phyloP scores from a whole-genome alignment of 306 rosid genomes.

The Malus sylvestris region DNA sequence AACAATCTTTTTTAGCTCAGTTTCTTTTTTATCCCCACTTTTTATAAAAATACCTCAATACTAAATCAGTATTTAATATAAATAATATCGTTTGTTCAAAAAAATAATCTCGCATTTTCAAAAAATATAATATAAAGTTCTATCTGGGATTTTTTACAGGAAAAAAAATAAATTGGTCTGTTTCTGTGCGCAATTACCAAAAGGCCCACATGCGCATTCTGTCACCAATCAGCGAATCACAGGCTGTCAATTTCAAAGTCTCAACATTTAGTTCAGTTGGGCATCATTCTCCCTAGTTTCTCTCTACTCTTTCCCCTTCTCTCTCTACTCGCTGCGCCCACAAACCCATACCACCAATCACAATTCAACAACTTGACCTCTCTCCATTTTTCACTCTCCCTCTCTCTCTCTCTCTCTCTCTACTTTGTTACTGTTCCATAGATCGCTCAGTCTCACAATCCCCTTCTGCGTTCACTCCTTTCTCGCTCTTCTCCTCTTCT shows the following conservation, averaged over 20 bases:
- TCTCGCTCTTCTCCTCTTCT: conserved; percentile 13
- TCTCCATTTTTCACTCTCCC: conserved; percentile 16
- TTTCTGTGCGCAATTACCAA: neutral
- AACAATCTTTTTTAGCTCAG: too few species aligned
- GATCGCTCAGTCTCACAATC: conserved; percentile 37
- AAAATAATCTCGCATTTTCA: too few species aligned
- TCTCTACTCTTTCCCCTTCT: neutral
- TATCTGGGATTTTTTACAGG: neutral
- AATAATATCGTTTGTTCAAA: too few species aligned
- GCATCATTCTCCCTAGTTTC: conserved; percentile 4
- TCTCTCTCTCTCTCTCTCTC: conserved; percentile 1
- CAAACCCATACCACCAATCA: conserved; percentile 58
- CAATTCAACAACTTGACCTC: conserved; percentile 50
- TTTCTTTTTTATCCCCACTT: too few species aligned
- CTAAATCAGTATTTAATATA: too few species aligned
- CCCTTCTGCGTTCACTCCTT: conserved; percentile 11
- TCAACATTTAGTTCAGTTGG: conserved; percentile 2
- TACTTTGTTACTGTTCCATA: conserved; percentile 34
- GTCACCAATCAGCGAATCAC: conserved; percentile 21
- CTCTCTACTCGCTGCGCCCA: conserved; percentile 24
- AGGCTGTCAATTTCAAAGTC: conserved; percentile 25
- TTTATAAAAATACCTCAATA: too few species aligned
- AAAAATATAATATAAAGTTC: too few species aligned
- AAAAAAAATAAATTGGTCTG: too few species aligned
- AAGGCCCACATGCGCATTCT: neutral